phyloP scores from a whole-genome alignment of 192 early-diverging fungal genomes.

The Paraglomus brasilianum region DNA sequence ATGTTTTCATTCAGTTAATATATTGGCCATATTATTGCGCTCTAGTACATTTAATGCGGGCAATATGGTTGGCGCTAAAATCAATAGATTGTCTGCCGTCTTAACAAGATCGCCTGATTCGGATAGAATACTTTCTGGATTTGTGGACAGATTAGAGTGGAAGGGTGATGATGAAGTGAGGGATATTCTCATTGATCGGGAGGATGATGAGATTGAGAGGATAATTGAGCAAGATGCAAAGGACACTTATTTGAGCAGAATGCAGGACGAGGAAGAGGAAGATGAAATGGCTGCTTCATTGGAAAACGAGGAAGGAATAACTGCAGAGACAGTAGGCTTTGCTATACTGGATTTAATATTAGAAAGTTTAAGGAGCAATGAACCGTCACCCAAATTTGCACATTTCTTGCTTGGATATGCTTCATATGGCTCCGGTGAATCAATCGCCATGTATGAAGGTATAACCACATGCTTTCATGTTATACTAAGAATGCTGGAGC shows the following conservation, averaged over 20 bases:
- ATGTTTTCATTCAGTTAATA: constrained; percentile 66
- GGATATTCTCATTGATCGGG: constrained; percentile 28
- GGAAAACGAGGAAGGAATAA: constrained; percentile 41
- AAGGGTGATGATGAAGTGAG: constrained; percentile 50
- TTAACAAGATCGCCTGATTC: constrained; percentile 62
- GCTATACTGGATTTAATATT: constrained; percentile 86
- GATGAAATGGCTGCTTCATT: constrained; percentile 26
- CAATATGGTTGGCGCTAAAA: constrained; percentile 39
- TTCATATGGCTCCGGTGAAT: constrained; percentile 40
- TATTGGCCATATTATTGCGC: constrained; percentile 70
- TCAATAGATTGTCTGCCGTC: constrained; percentile 75
- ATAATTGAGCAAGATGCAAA: too few relatives aligned
- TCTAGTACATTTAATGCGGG: constrained; percentile 64
- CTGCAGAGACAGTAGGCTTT: constrained; percentile 60
- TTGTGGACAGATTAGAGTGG: constrained; percentile 70
- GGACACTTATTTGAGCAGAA: too few relatives aligned
- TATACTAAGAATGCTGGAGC: constrained; percentile 58
- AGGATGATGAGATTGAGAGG: not conserved
- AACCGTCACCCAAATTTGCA: constrained; percentile 70
- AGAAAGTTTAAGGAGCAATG: constrained; percentile 59
- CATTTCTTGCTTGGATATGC: constrained; percentile 91
- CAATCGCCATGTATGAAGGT: constrained; percentile 39
- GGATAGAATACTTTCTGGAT: constrained; percentile 73
- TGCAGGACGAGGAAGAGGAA: too few relatives aligned
- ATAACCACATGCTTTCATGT: constrained; percentile 59